Evolutionary conservation across 1,139 yeast genomes (phyloP).

Genomic region (Kluyveromyces sp.): DNA sequence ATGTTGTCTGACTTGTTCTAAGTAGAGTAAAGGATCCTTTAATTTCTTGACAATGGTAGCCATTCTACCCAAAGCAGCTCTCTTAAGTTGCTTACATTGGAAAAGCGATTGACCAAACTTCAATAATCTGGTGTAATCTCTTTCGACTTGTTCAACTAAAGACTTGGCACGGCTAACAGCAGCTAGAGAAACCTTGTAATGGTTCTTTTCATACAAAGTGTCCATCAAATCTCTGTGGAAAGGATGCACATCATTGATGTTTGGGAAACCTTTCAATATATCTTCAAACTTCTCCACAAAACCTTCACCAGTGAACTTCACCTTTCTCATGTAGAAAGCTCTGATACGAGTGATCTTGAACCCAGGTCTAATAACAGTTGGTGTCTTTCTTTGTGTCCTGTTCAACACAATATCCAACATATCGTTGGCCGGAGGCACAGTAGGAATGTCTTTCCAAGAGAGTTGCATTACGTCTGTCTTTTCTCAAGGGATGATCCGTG

Average conservation of each 20-base stretch:
- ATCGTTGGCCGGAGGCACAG: conserved; percentile 87
- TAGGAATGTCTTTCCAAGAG: conserved; percentile 96
- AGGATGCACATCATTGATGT: conserved; percentile 95
- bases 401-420: conserved; percentile 93
- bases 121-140: conserved; percentile 88
- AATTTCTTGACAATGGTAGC: conserved; percentile 93
- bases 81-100: conserved; percentile 96
- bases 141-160: conserved; percentile 86
- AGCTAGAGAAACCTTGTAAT: conserved; percentile 94
- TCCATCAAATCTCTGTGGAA: conserved; percentile 97
- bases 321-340: conserved; percentile 98
- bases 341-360: conserved; percentile 93
- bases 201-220: conserved; percentile 94
- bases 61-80: conserved; percentile 99
- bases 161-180: conserved; percentile 91
- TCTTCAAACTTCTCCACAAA: conserved; percentile 87
- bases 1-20: conserved; percentile 98
- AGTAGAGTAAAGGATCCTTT: conserved; percentile 85
- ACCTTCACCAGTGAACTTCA: conserved; percentile 91
- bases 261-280: conserved; percentile 82
- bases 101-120: conserved; percentile 96
- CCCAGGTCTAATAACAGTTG: conserved; percentile 95
- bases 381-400: conserved; percentile 97
- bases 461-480: conserved; percentile 62
- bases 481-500: neutral